Evolutionary conservation across 208 protist genomes (phyloP), one percentile per base, ranked within the genome.

Genomic region (Crithidia mellificae): DNA sequence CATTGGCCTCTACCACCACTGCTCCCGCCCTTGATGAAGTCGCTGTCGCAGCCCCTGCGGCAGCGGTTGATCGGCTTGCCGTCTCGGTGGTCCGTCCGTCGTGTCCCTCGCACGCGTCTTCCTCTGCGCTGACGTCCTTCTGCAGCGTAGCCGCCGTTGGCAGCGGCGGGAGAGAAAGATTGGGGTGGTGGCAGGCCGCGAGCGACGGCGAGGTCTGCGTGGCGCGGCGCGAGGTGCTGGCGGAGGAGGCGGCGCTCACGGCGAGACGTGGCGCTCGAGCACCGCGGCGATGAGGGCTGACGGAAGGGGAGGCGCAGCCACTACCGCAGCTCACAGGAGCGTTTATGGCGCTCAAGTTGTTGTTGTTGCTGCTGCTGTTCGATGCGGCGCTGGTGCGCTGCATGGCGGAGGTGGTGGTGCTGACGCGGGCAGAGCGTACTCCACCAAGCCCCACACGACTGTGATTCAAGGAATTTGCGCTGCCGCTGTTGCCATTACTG

Each of bases 351-450:
- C n/a, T n/a, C n/a, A n/a, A n/a, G n/a, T n/a, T n/a, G n/a, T n/a
- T n/a, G n/a, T n/a, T n/a, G n/a, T n/a, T n/a, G n/a, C n/a, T n/a
- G n/a, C n/a, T n/a, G n/a, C n/a, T n/a, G n/a, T n/a, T n/a, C n/a
- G n/a, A n/a, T n/a, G n/a, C 47, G 43, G 47, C 53, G 62, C 70
- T 69, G n/a, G 58, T 36, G 20, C 63, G 70, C 55, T 75, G 70
- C 29, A 69, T 38, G 24, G 70, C 58, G 22, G 61, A 72, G 30
- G 65, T 41, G 9, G 62, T 53, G 56, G 55, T 75, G 51, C 70
- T n/a, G n/a, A n/a, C 62, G 14, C 70, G 63, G n/a, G 63, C 70
- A 6, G 70, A 75, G 30, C 59, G 64, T 9, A 46, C 36, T 19
- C 30, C 17, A 14, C 29, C 44, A n/a, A n/a, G n/a, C n/a, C n/a